Evolutionary conservation across 2,329 filamentous ascomycete species (phyloP), one percentile per base, ranked within the genome.

Genomic region (Beauveria caledonica): DNA sequence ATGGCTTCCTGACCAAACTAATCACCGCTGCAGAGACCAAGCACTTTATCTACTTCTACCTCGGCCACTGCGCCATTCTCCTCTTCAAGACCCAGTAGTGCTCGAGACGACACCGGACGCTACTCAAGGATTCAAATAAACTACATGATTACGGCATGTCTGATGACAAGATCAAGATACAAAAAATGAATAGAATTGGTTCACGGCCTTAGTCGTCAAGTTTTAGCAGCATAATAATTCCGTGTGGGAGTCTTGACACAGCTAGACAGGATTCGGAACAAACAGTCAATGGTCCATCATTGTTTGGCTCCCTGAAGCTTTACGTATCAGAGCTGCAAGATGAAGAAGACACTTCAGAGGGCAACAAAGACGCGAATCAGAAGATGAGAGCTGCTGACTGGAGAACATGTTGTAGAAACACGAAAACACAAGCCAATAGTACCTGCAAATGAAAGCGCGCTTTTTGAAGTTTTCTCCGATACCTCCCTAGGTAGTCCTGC

Each of bases 21-120:
- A 58, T n/a, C 17, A 17, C 1, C 3, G 15, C 39, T 15, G 42
- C 78, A 97, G 94, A 97, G 77, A 97, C 94, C 29, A 97, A 97
- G 80, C 94, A 99, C 77, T 99, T 99, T 80, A 97, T 99, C 74
- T 99, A 99, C 80, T 99, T 99, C 80, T 99, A 99, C 80, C 88
- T 99, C 62, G 94, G 94, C 59, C 94, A 97, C 81, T 97, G 92
- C 76, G 94, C 94, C 62, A 97, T 99, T 72, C 84, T 99, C 60
- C 86, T 99, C 58, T 99, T 97, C 86, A 99, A 99, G 84, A 99
- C 94, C 45, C 93, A 97, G 85, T 97, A 86, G 72, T 52, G 53
- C 33, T 58, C 15, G 45, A 36, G 48, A 46, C n/a, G n/a, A 48
- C 19, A 3, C 36, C 42, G 33, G 15, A 53, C 21, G 15, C 13